A percentile compares a stretch with the other conserved stretches of the same genome.
Evolutionary conservation across 1,139 yeast species (phyloP).

Genomic region (Tardiomyces blankii): DNA sequence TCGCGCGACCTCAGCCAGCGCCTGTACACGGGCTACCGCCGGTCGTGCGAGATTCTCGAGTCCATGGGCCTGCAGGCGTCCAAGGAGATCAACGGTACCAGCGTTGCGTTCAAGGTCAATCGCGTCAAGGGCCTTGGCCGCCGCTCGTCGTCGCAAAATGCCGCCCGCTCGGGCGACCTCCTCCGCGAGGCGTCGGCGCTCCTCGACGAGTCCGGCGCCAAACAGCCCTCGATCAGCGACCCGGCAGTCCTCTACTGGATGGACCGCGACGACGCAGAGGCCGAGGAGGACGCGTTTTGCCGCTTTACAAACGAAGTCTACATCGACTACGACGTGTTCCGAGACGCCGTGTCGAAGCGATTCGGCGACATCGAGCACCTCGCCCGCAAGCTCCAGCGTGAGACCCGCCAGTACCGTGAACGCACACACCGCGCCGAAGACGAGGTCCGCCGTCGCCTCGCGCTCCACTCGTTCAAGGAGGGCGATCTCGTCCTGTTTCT

Average conservation of each 20-base stretch:
- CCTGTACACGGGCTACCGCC: constrained; percentile 27
- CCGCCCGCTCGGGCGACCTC: constrained; percentile 2
- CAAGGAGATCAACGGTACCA: constrained; percentile 16
- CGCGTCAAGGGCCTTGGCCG: constrained; percentile 23
- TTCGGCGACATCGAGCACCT: constrained; percentile 86
- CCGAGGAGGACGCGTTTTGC: constrained; percentile 16
- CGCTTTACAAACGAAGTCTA: constrained; percentile 24
- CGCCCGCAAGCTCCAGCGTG: constrained; percentile 77
- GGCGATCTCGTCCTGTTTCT: constrained; percentile 75
- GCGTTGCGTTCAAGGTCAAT: constrained; percentile 18
- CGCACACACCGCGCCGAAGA: constrained; percentile 23
- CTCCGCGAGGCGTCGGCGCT: constrained; percentile 4
- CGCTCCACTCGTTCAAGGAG: constrained; percentile 48
- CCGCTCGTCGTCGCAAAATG: background rate
- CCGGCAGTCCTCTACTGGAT: constrained; percentile 21
- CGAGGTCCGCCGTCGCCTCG: constrained; percentile 40
- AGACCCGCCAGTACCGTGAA: constrained; percentile 44
- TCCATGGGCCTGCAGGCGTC: constrained; percentile 55
- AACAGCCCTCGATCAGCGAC: background rate
- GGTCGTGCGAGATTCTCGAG: constrained; percentile 55
- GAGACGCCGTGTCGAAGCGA: constrained; percentile 59
- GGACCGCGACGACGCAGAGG: constrained; percentile 7
- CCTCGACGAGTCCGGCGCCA: background rate
- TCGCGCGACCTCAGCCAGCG: constrained; percentile 30
- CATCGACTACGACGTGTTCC: constrained; percentile 42